Evolutionary conservation across 805 yeast genomes (phyloP).

Genomic region (Wickerhamiella occidentalis): DNA sequence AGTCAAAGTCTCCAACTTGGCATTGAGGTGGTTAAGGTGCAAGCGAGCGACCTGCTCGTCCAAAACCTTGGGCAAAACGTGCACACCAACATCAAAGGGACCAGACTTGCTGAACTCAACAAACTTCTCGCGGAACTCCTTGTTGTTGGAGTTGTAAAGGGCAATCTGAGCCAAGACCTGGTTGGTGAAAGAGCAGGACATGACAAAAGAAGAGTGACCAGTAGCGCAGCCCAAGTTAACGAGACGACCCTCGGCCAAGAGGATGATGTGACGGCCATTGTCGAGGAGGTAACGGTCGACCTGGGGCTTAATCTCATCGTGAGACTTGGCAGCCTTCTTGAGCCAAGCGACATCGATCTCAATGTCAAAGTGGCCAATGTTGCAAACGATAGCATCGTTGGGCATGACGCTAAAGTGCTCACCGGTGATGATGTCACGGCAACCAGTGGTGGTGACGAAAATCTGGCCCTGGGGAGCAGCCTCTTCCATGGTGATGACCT

Average conservation of each 20-base stretch:
- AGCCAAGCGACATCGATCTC: conserved; percentile 99
- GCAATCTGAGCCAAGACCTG: conserved; percentile 99
- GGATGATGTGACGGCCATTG: conserved; percentile 84
- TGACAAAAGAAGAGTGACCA: conserved; percentile 97
- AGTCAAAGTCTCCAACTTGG: conserved; percentile 64
- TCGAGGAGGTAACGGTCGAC: conserved; percentile 91
- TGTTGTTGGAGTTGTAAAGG: conserved; percentile 78
- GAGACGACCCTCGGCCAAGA: conserved; percentile 97
- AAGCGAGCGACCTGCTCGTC: conserved; percentile 98
- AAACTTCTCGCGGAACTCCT: conserved; percentile 61
- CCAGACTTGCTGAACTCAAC: conserved; percentile 90
- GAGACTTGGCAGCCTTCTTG: conserved; percentile 84
- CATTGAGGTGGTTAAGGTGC: conserved; percentile 92
- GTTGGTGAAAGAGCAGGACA: conserved; percentile 99
- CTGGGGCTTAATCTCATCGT: conserved; percentile 96
- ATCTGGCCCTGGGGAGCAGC: conserved; percentile 90
- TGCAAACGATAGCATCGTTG: conserved; percentile 98
- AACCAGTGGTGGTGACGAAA: conserved; percentile 98
- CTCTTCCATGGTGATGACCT: conserved; percentile 89
- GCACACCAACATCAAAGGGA: conserved; percentile 84
- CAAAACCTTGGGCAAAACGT: conserved; percentile 91
- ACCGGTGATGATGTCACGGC: conserved; percentile 93
- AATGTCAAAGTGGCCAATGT: conserved; percentile 98
- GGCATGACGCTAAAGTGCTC: conserved; percentile 86
- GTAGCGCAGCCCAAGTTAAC: conserved; percentile 99